A percentile compares a stretch with the other conserved stretches of the same genome.
phyloP scores from a whole-genome alignment of 768 basidiomycete species.

The Xerocomellus dryophilus region DNA sequence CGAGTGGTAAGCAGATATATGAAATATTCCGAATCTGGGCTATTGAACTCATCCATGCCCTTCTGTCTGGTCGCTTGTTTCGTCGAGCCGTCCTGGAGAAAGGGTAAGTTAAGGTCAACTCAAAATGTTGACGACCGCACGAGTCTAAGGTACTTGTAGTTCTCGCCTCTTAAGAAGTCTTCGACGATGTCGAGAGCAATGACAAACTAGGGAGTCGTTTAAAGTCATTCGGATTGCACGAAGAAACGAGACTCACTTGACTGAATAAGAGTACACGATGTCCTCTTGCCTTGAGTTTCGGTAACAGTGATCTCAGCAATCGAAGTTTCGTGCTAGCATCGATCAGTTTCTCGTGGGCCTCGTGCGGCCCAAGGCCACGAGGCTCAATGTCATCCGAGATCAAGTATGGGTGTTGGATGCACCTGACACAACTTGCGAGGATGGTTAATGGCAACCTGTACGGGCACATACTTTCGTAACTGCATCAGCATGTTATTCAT shows the following conservation, averaged over 20 bases:
- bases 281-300: conserved; percentile 78
- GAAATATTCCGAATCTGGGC: conserved; percentile 79
- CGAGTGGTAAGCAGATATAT: conserved; percentile 90
- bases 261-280: conserved; percentile 91
- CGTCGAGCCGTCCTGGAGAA: conserved; percentile 79
- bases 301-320: conserved; percentile 71
- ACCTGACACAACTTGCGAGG: conserved; percentile 43
- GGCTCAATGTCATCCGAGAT: conserved; percentile 80
- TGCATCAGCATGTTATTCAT: conserved; percentile 88
- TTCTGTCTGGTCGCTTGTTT: conserved; percentile 85
- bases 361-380: conserved; percentile 47
- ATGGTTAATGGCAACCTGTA: neutral
- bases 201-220: conserved; percentile 59
- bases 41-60: conserved; percentile 94
- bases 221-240: neutral
- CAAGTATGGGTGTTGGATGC: conserved; percentile 89
- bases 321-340: conserved; percentile 84
- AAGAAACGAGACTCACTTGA: conserved; percentile 52
- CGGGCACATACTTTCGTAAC: conserved; percentile 64
- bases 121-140: conserved; percentile 38
- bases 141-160: conserved; percentile 72
- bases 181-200: conserved; percentile 85
- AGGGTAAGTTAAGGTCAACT: conserved; percentile 5
- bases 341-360: conserved; percentile 76
- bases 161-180: conserved; percentile 84